phyloP scores from a whole-genome alignment of 1,284 basidiomycete genomes.

The Singerocomus inundabilis region DNA sequence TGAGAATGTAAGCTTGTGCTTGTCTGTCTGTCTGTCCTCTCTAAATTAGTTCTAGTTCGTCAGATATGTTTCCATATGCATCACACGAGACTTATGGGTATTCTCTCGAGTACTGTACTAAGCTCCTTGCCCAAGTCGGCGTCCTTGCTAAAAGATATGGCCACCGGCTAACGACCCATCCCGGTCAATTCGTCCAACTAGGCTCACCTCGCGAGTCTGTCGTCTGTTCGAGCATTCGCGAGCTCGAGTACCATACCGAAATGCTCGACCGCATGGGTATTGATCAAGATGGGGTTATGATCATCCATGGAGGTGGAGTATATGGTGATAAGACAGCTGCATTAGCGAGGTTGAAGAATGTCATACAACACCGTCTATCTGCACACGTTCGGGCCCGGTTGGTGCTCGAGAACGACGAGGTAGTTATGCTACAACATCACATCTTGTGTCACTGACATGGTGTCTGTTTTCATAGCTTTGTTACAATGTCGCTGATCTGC shows the following conservation, averaged over 20 bases:
- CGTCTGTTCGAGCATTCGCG: slow-evolving; percentile 71
- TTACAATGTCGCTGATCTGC: slow-evolving; percentile 83
- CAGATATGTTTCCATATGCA: slow-evolving; percentile 90
- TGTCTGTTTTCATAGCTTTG: slow-evolving; percentile 67
- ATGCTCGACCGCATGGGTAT: slow-evolving; percentile 85
- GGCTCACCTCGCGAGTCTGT: slow-evolving; percentile 76
- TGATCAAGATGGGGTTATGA: slow-evolving; percentile 74
- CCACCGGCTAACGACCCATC: slow-evolving; percentile 84
- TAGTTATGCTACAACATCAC: slow-evolving; percentile 26
- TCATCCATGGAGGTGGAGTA: slow-evolving; percentile 79
- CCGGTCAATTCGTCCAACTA: slow-evolving; percentile 85
- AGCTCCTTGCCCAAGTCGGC: slow-evolving; percentile 55
- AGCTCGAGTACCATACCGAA: slow-evolving; percentile 82
- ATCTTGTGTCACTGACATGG: neutral
- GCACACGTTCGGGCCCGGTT: slow-evolving; percentile 68
- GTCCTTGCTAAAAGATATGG: slow-evolving; percentile 74
- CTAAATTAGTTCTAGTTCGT: slow-evolving; percentile 46
- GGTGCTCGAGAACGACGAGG: slow-evolving; percentile 92
- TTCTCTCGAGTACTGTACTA: slow-evolving; percentile 57
- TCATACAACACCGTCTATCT: slow-evolving; percentile 59
- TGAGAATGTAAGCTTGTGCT: slow-evolving; percentile 52
- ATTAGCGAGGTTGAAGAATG: slow-evolving; percentile 70
- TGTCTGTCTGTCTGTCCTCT: neutral
- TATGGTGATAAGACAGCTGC: slow-evolving; percentile 79
- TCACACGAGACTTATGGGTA: slow-evolving; percentile 83